Evolutionary conservation across 2,329 filamentous ascomycete species (phyloP), one percentile per base, ranked within the genome.

Genomic region (Magnaporthiopsis poae): DNA sequence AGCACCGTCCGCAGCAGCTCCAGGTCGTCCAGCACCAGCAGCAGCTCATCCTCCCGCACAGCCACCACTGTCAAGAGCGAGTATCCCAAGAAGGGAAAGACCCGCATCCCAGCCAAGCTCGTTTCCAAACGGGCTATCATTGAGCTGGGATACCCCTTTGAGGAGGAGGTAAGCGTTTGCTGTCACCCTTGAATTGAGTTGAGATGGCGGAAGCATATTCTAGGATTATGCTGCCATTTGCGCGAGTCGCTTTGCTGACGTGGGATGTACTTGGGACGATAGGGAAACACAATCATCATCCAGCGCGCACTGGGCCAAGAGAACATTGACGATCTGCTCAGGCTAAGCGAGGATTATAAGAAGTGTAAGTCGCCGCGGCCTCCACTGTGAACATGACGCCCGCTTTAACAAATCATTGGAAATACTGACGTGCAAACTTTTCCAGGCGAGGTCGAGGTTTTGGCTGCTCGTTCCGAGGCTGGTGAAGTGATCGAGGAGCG

Each of bases 241-340:
- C 7, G 2, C 46, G 46, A 25, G 1, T 9, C 21, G 7, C 46
- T 61, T 65, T 66, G 60, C 78, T 80, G 68, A 84, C 69, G 71
- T 65, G 66, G 31, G 46, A 21, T 27, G n/a, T 29, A 9, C 33
- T 29, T 18, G n/a, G 31, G 15, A 46, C 52, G 69, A 86, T 70
- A 95, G 90, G 91, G 90, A 59, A 88, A 90, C 71, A 90, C 89
- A 29, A 87, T 95, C 71, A 85, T 96, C 65, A 87, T 98, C 46
- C 87, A 90, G 71, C 89, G 91, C 73, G 93, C 94, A 12, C 83
- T 98, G 5, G 90, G 91, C 21, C 93, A 96, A 72, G 87, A 94
- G 25, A 92, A 96, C 72, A 97, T 97, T 69, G 92, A 97, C 71
- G 90, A 96, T 72, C 83, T 97, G 61, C 90, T 97, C 72, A 89